Conservation (phyloP, 208 protist genomes). For the Wallacemonas sp. region DNA sequence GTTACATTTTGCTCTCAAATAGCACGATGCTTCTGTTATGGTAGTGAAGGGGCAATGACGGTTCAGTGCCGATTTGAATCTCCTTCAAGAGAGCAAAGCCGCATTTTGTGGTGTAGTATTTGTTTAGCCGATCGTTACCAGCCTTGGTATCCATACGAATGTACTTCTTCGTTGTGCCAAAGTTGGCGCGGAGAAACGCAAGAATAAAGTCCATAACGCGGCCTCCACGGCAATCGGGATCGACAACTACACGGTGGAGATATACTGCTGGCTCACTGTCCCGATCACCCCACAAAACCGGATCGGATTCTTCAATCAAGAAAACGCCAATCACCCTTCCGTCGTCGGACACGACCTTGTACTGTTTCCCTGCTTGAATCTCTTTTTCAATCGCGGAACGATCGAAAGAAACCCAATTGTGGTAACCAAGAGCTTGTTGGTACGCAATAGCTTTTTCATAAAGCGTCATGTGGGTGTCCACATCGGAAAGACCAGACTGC, state of each 20-base stretch:
- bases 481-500: conserved; percentile 1
- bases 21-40: conserved; percentile 1
- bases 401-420: conserved; percentile 16
- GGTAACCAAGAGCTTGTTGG: conserved; percentile 7
- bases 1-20: conserved; percentile 21
- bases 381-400: conserved; percentile 8
- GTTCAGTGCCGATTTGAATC: neutral
- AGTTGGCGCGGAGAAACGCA: neutral
- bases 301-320: conserved; percentile 17
- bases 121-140: conserved; percentile 17
- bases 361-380: conserved; percentile 12
- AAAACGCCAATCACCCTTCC: conserved; percentile 10
- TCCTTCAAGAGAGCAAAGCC: conserved; percentile 10
- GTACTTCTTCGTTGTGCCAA: conserved; percentile 5
- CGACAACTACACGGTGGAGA: conserved; percentile 8
- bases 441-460: conserved; percentile 15
- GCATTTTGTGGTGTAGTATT: conserved; percentile 15
- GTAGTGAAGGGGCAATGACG: conserved; percentile 10
- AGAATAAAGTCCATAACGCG: conserved; percentile 4
- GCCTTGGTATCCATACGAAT: conserved; percentile 26
- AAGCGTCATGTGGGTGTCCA: conserved; percentile 14
- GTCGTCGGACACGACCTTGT: conserved; percentile 13
- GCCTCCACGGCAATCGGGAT: neutral
- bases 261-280: conserved; percentile 14
- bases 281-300: conserved; percentile 14